These are phyloP conservation scores for Bimuria novae-zelandiae DNA, from an alignment of 2,329 filamentous ascomycete species.

Conservation along the genomic window DNA sequence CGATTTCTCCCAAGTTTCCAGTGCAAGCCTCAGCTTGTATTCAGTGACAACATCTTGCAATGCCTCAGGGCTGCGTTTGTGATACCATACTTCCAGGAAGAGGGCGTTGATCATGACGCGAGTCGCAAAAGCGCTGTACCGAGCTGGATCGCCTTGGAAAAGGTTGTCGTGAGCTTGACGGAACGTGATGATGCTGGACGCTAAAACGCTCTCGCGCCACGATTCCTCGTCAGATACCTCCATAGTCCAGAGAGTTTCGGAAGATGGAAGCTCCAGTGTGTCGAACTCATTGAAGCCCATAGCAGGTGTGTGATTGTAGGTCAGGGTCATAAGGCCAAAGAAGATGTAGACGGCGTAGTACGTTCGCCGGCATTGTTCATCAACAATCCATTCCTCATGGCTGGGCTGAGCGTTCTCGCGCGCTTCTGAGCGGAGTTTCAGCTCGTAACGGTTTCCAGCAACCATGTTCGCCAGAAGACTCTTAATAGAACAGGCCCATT, in stretches of 20 bases:
- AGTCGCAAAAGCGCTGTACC: constrained; percentile 95
- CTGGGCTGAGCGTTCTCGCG: constrained; percentile 76
- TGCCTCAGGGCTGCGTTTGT: constrained; percentile 97
- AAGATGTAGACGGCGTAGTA: constrained; percentile 99
- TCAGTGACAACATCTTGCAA: constrained; percentile 97
- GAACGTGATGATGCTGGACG: constrained; percentile 79
- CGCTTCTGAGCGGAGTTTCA: constrained; percentile 89
- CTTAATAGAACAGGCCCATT: constrained; percentile 99
- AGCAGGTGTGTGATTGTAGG: constrained; percentile 96
- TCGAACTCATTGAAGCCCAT: constrained; percentile 99
- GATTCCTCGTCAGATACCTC: constrained; percentile 74
- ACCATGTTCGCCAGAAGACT: constrained; percentile 98
- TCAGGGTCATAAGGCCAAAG: constrained; percentile 91
- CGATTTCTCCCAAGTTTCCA: constrained; percentile 99
- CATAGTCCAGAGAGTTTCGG: constrained; percentile 92
- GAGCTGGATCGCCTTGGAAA: constrained; percentile 87
- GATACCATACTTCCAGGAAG: constrained; percentile 98
- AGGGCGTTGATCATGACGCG: constrained; percentile 98
- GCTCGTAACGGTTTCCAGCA: constrained; percentile 91
- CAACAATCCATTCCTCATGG: constrained; percentile 91
- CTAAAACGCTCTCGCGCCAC: constrained; percentile 80
- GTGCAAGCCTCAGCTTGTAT: constrained; percentile 92
- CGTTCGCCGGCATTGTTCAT: constrained; percentile 93
- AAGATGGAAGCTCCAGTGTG: constrained; percentile 86
- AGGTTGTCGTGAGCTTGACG: constrained; percentile 93